Percentiles rank a stretch among this genome's conserved stretches.
Conservation (phyloP, 768 basidiomycete genomes). For the Erythrobasidium yunnanense region DNA sequence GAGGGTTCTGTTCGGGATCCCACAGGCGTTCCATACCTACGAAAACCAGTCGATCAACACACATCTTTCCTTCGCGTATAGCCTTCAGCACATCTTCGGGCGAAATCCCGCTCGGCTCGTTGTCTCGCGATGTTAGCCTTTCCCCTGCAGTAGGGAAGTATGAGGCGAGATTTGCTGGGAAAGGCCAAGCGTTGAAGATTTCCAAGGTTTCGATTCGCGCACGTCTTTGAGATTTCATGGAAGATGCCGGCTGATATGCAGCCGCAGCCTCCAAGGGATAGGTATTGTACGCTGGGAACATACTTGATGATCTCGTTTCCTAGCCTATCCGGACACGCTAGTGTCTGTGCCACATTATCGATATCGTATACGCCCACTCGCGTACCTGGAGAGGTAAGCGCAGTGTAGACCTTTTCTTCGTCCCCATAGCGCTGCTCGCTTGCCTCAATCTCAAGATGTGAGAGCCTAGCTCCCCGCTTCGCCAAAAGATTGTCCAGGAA, state of each 20-base stretch:
- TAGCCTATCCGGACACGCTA: background rate
- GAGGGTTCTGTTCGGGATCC: background rate
- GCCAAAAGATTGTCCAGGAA: background rate
- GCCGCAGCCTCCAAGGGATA: background rate
- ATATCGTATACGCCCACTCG: too few species aligned
- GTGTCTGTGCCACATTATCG: background rate
- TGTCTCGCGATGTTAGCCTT: too few species aligned
- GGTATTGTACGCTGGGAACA: background rate
- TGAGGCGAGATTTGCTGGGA: too few species aligned
- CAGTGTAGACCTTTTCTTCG: background rate
- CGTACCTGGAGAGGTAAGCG: background rate
- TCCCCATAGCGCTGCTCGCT: background rate
- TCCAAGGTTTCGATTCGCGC: background rate
- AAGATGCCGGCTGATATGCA: background rate
- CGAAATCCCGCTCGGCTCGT: constrained; percentile 3
- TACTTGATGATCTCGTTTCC: background rate
- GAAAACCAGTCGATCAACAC: background rate
- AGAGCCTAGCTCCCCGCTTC: background rate
- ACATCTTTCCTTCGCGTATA: background rate
- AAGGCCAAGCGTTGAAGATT: background rate
- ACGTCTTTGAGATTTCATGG: background rate
- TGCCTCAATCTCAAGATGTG: background rate
- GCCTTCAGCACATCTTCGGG: constrained; percentile 2
- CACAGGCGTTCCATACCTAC: constrained; percentile 5
- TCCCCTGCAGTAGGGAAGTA: too few species aligned